Evolutionary conservation across 2,329 filamentous ascomycete genomes (phyloP).

Genomic region (Colletotrichum melonis): DNA sequence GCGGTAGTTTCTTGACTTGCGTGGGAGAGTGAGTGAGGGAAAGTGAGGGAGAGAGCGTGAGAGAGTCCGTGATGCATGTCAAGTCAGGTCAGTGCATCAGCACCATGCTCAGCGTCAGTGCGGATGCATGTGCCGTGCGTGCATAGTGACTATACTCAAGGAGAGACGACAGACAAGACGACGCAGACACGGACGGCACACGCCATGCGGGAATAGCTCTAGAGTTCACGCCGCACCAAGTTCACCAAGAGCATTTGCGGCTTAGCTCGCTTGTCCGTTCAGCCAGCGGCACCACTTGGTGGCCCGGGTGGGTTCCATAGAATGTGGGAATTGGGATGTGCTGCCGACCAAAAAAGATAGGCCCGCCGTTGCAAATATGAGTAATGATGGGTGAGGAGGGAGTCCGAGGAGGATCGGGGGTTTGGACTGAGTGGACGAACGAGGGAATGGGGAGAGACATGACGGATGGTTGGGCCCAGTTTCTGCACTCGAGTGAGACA

Average conservation of each 20-base stretch:
- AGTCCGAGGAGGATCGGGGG: not conserved
- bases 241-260: conserved; percentile 7
- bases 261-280: conserved; percentile 18
- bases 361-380: not conserved
- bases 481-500: conserved; percentile 21
- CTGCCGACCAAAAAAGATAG: not conserved
- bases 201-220: conserved; percentile 20
- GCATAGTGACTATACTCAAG: not conserved
- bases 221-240: conserved; percentile 25
- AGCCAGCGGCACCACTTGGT: conserved; percentile 24
- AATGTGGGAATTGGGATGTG: conserved; percentile 29
- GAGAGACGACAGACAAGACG: not conserved
- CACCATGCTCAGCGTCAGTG: conserved; percentile 19
- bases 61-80: conserved; percentile 12
- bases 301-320: conserved; percentile 20
- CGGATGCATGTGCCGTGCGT: conserved; percentile 5
- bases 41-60: not conserved
- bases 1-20: too few relatives aligned
- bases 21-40: not conserved
- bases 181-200: not conserved
- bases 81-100: conserved; percentile 30
- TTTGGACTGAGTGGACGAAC: not conserved
- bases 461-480: conserved; percentile 7
- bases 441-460: conserved; percentile 12
- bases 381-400: not conserved